Evolutionary conservation across 2,329 filamentous ascomycete species (phyloP).

Genomic region (Claviceps monticola): DNA sequence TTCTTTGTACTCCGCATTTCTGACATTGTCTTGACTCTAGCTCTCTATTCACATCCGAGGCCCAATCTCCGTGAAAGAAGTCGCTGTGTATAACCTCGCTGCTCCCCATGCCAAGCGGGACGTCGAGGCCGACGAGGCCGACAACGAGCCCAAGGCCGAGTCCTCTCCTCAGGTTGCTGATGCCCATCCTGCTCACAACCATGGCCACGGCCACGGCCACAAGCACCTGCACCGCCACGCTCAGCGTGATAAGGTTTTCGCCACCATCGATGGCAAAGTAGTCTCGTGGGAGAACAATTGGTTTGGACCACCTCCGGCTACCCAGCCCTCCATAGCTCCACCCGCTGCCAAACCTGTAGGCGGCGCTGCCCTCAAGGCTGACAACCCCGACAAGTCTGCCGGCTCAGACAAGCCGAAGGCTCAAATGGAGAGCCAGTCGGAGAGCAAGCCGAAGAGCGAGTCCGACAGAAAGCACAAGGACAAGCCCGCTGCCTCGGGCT

Average conservation of each 20-base stretch:
- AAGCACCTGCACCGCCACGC: conserved; percentile 32
- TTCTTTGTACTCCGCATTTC: neutral
- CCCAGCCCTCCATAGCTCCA: neutral
- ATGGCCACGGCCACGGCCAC: conserved; percentile 31
- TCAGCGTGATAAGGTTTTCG: conserved; percentile 36
- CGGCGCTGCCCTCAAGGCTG: conserved; percentile 5
- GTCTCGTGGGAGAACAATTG: conserved; percentile 47
- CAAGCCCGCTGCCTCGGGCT: conserved; percentile 7
- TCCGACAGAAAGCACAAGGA: neutral
- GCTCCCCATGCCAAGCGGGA: conserved; percentile 16
- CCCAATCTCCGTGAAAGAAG: conserved; percentile 49
- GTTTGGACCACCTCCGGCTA: conserved; percentile 17
- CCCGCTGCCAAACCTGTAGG: conserved; percentile 8
- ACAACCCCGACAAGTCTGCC: neutral
- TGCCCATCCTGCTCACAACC: conserved; percentile 19
- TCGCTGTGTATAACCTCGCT: conserved; percentile 54
- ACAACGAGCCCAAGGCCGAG: neutral
- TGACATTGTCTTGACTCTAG: conserved; percentile 23
- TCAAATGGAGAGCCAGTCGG: neutral
- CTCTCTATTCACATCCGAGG: conserved; percentile 62
- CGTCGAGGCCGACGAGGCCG: conserved; percentile 5
- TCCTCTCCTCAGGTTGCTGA: conserved; percentile 8
- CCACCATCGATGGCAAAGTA: conserved; percentile 42
- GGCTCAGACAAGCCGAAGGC: neutral
- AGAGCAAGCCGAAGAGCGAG: neutral